phyloP scores from a whole-genome alignment of 495 filamentous ascomycete species.

The Niebla homalea region DNA sequence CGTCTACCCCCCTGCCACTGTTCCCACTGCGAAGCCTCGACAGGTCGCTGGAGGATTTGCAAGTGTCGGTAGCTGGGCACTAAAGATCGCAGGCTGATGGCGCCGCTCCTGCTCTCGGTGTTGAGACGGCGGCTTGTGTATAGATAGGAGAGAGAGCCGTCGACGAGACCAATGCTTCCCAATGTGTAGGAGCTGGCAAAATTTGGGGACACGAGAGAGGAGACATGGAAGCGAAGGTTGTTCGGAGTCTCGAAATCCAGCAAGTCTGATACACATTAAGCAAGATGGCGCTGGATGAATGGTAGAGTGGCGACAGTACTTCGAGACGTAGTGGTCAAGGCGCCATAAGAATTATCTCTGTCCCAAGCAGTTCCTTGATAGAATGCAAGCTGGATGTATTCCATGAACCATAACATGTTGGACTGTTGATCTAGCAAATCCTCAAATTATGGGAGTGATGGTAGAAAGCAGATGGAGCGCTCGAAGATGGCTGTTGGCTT shows the following conservation, averaged over 20 bases:
- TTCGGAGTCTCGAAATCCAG: slow-evolving; percentile 73
- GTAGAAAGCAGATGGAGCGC: too few species aligned
- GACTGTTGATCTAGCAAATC: too few species aligned
- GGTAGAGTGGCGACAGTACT: slow-evolving; percentile 31
- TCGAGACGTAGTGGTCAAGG: slow-evolving; percentile 73
- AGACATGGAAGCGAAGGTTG: slow-evolving; percentile 64
- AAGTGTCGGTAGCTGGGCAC: slow-evolving; percentile 58
- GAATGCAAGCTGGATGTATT: slow-evolving; percentile 90
- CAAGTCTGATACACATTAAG: slow-evolving; percentile 39
- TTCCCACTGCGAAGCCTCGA: slow-evolving; percentile 36
- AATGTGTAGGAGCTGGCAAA: slow-evolving; percentile 87
- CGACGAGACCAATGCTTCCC: slow-evolving; percentile 69
- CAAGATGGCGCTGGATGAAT: neutral
- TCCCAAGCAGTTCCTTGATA: slow-evolving; percentile 79
- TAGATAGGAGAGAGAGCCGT: slow-evolving; percentile 83
- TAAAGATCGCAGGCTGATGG: slow-evolving; percentile 50
- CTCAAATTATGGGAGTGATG: too few species aligned
- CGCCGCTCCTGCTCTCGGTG: slow-evolving; percentile 38
- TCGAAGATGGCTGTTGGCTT: too few species aligned
- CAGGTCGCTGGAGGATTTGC: slow-evolving; percentile 36
- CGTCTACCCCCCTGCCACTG: slow-evolving; percentile 34
- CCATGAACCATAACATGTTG: slow-evolving; percentile 92
- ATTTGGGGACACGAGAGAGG: slow-evolving; percentile 79
- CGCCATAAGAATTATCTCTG: slow-evolving; percentile 81
- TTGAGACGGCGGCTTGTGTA: slow-evolving; percentile 68